Conservation (phyloP, 805 yeast genomes). For the Wickerhamomyces ciferrii region DNA sequence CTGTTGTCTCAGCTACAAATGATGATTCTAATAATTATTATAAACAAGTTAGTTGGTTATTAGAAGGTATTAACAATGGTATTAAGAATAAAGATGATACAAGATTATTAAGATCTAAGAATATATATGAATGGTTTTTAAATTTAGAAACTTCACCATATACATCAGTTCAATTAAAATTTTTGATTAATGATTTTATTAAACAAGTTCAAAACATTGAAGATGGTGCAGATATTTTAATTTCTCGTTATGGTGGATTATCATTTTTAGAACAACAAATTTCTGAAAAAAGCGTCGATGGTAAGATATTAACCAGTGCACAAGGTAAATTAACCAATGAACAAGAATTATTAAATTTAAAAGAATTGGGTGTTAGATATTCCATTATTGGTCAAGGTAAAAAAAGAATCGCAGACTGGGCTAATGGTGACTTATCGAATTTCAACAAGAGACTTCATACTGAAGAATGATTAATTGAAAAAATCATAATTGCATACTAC, state of each 20-base stretch:
- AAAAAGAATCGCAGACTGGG: slow-evolving; percentile 62
- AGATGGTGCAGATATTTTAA: slow-evolving; percentile 51
- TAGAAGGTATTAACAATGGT: slow-evolving; percentile 44
- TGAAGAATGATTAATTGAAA: slow-evolving; percentile 1
- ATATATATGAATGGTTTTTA: slow-evolving; percentile 64
- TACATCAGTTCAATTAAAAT: slow-evolving; percentile 32
- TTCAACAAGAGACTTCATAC: slow-evolving; percentile 38
- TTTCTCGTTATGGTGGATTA: slow-evolving; percentile 51
- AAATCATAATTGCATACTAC: neutral
- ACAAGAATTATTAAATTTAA: slow-evolving; percentile 35
- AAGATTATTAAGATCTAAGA: slow-evolving; percentile 42
- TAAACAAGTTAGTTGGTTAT: slow-evolving; percentile 62
- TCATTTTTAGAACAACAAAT: slow-evolving; percentile 31
- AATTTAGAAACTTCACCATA: slow-evolving; percentile 51
- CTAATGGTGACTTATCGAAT: slow-evolving; percentile 40
- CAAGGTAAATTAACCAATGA: slow-evolving; percentile 8
- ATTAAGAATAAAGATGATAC: slow-evolving; percentile 46
- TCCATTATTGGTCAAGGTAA: slow-evolving; percentile 35
- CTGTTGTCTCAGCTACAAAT: slow-evolving; percentile 16
- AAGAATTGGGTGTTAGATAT: slow-evolving; percentile 41
- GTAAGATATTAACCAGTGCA: slow-evolving; percentile 1
- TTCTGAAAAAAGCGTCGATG: slow-evolving; percentile 8
- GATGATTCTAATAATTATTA: slow-evolving; percentile 46
- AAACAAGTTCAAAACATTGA: slow-evolving; percentile 45
- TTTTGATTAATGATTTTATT: slow-evolving; percentile 35